Conservation (phyloP, 1,139 yeast species). For the Martiniozyma asiatica region DNA sequence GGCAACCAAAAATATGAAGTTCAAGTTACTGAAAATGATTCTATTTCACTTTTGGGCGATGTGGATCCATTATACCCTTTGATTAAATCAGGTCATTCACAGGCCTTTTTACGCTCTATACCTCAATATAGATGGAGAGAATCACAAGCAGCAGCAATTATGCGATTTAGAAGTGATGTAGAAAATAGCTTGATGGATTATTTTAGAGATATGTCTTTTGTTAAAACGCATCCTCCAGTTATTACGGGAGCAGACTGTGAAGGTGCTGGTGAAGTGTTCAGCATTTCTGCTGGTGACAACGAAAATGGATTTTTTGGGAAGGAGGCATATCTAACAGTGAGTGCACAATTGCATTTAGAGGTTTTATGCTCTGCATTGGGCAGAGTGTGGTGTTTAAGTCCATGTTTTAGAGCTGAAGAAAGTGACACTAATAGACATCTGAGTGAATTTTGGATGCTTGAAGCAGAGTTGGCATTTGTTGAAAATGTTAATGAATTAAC, state of each 20-base stretch:
- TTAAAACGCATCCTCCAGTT: conserved; percentile 76
- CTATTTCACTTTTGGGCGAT: conserved; percentile 31
- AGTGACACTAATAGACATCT: conserved; percentile 87
- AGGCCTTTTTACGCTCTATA: conserved; percentile 49
- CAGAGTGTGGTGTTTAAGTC: conserved; percentile 81
- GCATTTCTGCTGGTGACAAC: conserved; percentile 23
- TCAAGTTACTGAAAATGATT: conserved; percentile 27
- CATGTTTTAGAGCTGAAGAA: conserved; percentile 89
- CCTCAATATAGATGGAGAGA: conserved; percentile 80
- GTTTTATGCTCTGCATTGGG: conserved; percentile 62
- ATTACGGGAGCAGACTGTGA: conserved; percentile 90
- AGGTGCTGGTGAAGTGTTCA: conserved; percentile 91
- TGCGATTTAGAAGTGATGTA: conserved; percentile 61
- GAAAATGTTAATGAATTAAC: conserved; percentile 49
- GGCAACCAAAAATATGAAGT: conserved; percentile 40
- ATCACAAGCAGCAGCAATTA: conserved; percentile 45
- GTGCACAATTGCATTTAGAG: conserved; percentile 86
- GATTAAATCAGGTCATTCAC: conserved; percentile 65
- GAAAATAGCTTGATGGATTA: conserved; percentile 44
- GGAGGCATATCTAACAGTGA: conserved; percentile 65
- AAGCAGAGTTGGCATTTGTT: conserved; percentile 74
- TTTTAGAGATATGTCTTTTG: conserved; percentile 42
- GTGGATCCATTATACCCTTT: conserved; percentile 63
- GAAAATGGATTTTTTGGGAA: conserved; percentile 45
- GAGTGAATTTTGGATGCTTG: conserved; percentile 97